A percentile compares a stretch with the other conserved stretches of the same genome.
Conservation (phyloP, 2,329 filamentous ascomycete genomes). For the Bipolaris zeicola region DNA sequence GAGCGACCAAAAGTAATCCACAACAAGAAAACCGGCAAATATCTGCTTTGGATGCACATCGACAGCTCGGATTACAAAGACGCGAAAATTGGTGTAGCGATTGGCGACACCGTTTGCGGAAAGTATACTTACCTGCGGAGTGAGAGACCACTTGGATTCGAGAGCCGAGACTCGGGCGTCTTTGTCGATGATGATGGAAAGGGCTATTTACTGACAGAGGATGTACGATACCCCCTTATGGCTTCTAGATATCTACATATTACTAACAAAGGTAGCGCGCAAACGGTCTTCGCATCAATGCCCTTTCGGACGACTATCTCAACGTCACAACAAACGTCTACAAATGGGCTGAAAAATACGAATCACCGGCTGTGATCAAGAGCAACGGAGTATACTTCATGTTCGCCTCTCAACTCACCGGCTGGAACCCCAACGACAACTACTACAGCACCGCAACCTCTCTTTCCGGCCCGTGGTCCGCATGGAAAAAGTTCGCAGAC, state of each 20-base stretch:
- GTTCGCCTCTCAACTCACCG: slow-evolving; percentile 60
- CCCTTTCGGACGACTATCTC: slow-evolving; percentile 63
- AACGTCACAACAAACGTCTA: slow-evolving; percentile 57
- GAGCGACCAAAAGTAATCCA: slow-evolving; percentile 72
- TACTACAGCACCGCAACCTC: slow-evolving; percentile 64
- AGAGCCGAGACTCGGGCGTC: slow-evolving; percentile 64
- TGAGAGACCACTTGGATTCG: slow-evolving; percentile 55
- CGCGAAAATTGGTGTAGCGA: slow-evolving; percentile 69
- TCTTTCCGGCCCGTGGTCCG: slow-evolving; percentile 65
- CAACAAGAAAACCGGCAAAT: slow-evolving; percentile 67
- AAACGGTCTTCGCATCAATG: slow-evolving; percentile 64
- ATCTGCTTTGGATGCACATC: slow-evolving; percentile 73
- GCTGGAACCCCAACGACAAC: slow-evolving; percentile 68
- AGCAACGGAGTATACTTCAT: slow-evolving; percentile 66
- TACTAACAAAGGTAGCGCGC: slow-evolving; percentile 51
- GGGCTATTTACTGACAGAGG: slow-evolving; percentile 67
- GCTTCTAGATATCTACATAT: neutral
- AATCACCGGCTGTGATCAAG: slow-evolving; percentile 69
- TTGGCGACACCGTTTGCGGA: slow-evolving; percentile 64
- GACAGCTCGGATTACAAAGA: slow-evolving; percentile 66
- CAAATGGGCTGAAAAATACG: slow-evolving; percentile 61
- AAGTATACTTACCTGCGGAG: slow-evolving; percentile 59
- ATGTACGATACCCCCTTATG: slow-evolving; percentile 52
- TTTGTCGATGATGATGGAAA: slow-evolving; percentile 67
- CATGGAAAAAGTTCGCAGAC: slow-evolving; percentile 65